phyloP scores from a whole-genome alignment of 345 rosid genomes.

The Rhizophora apiculata region DNA sequence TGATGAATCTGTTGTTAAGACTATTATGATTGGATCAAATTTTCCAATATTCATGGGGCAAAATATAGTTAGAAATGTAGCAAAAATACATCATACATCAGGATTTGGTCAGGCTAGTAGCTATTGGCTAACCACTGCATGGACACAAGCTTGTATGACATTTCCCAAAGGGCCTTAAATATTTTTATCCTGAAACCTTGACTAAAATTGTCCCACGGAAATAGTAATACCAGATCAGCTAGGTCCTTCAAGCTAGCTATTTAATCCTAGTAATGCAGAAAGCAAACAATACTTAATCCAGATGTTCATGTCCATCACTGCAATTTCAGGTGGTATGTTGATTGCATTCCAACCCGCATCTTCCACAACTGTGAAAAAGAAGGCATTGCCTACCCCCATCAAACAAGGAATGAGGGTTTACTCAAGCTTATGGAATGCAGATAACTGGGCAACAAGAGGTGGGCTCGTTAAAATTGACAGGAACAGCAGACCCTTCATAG shows the following conservation, averaged over 20 bases:
- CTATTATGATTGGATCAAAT: background rate
- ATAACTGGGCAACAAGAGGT: conserved; percentile 74
- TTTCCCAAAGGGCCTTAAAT: too few relatives aligned
- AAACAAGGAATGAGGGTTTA: conserved; percentile 67
- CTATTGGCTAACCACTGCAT: background rate
- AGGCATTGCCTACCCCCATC: conserved; percentile 68
- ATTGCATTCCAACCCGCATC: conserved; percentile 54
- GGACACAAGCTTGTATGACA: too few relatives aligned
- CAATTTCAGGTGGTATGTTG: conserved; percentile 57
- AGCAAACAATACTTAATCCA: conserved; percentile 1
- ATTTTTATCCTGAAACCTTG: background rate
- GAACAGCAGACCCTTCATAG: conserved; percentile 52
- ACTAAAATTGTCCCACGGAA: background rate
- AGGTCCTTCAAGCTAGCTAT: background rate
- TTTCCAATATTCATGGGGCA: background rate
- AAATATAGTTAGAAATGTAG: background rate
- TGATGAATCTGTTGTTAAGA: background rate
- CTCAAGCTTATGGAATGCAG: conserved; percentile 74
- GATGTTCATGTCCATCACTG: background rate
- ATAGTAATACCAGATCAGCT: background rate
- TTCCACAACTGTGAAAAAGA: conserved; percentile 53
- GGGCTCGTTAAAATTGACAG: conserved; percentile 64
- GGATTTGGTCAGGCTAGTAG: background rate
- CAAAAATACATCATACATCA: background rate
- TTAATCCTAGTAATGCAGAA: background rate